Percentiles rank a stretch among this genome's conserved stretches.
Conservation (phyloP, 2,329 filamentous ascomycete genomes). For the Xylaria sp. region DNA sequence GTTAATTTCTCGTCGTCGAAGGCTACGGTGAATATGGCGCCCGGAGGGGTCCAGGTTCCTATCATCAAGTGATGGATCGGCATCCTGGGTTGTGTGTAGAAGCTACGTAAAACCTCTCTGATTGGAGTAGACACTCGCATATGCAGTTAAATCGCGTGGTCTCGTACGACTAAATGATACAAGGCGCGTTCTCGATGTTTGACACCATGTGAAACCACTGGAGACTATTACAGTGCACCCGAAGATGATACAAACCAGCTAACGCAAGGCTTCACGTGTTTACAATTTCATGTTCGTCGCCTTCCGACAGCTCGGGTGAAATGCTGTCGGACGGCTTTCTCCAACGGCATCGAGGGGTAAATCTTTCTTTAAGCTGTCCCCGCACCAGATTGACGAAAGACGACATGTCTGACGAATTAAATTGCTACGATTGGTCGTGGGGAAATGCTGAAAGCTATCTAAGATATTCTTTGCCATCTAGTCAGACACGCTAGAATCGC, state of each 20-base stretch:
- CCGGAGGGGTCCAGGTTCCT: slow-evolving; percentile 89
- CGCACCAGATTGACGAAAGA: slow-evolving; percentile 25
- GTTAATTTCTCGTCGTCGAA: slow-evolving; percentile 86
- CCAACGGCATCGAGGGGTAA: slow-evolving; percentile 35
- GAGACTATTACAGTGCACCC: slow-evolving; percentile 6
- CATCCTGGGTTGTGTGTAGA: slow-evolving; percentile 62
- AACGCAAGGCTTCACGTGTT: slow-evolving; percentile 17
- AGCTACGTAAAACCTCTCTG: slow-evolving; percentile 16
- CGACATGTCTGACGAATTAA: slow-evolving; percentile 7
- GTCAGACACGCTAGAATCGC: not conserved
- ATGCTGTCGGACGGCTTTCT: slow-evolving; percentile 29
- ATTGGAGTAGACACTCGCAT: slow-evolving; percentile 23
- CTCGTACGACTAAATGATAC: slow-evolving; percentile 20
- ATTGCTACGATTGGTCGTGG: slow-evolving; percentile 18
- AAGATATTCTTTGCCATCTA: slow-evolving; percentile 8
- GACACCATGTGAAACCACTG: slow-evolving; percentile 13
- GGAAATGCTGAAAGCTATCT: not conserved
- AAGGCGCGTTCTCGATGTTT: slow-evolving; percentile 12
- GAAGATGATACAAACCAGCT: slow-evolving; percentile 6
- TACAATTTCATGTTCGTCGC: not conserved
- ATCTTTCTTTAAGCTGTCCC: slow-evolving; percentile 18
- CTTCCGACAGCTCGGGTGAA: slow-evolving; percentile 24
- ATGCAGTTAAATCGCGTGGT: slow-evolving; percentile 23
- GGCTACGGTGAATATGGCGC: slow-evolving; percentile 87
- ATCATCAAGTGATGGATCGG: slow-evolving; percentile 88